Evolutionary conservation across 2,329 filamentous ascomycete species (phyloP), one percentile per base, ranked within the genome.

Genomic region (Elsinoe australis): DNA sequence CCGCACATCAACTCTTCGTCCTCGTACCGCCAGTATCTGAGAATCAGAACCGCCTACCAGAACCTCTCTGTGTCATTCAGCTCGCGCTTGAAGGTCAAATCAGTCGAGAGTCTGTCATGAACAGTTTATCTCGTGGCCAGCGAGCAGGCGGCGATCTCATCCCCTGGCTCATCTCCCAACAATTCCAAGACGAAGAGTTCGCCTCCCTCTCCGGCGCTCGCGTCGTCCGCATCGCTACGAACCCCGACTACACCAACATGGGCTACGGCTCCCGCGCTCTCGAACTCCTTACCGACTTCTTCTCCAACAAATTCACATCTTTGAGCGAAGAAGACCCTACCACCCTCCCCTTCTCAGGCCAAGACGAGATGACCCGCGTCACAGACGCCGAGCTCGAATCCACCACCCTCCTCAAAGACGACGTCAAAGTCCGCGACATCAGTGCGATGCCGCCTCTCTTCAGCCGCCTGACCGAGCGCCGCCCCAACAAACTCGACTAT

Each of bases 171-270:
- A 86, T 98, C 53, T 94, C 87, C 63, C 89, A 96, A 63, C 92
- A 98, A 63, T 98, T 95, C 71, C 92, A 96, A 62, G 92, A 98
- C 59, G 87, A 94, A 55, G 88, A 95, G 55, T 98, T 98, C 63
- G 92, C 90, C 9, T 83, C 85, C 32, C 75, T 98, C 1, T 96
- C 90, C 10, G 94, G 92, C 49, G 92, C 90, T 26, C 80, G 92
- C 52, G 72, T 98, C 38, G 90, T 98, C 12, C 81, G 92, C 41
- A 96, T 98, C 59, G 92, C 94, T 15, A 95, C 92, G 0, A 94
- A 95, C 63, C 92, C 94, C 0, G 89, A 96, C 56, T 95, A 95
- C 58, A 74, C 84, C 46, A 79, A 76, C 38, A 95, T 94, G 87
- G 92, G 94, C 18, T 98, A 98, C 62, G 92, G 92, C 12, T 85